Evolutionary conservation across 345 rosid genomes (phyloP).

Genomic region (Physaria fendleri): DNA sequence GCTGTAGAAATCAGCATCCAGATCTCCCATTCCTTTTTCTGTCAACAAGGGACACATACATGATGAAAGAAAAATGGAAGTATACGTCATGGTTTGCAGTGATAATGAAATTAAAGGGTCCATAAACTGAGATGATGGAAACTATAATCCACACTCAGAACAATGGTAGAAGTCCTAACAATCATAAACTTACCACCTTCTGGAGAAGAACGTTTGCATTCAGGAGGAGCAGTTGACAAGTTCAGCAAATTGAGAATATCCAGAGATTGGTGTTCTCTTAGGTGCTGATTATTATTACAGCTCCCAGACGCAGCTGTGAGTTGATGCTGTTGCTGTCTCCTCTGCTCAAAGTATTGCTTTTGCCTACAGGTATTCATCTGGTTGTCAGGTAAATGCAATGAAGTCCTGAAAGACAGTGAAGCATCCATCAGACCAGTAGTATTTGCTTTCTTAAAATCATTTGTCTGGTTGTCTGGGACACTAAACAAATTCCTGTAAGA

Average conservation of each 20-base stretch:
- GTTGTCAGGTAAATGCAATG: slow-evolving; percentile 22
- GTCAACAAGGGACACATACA: slow-evolving; percentile 19
- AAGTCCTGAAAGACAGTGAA: slow-evolving; percentile 25
- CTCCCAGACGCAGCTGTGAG: slow-evolving; percentile 32
- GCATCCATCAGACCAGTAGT: slow-evolving; percentile 27
- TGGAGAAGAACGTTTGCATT: slow-evolving; percentile 28
- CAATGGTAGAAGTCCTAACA: neutral
- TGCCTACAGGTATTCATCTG: slow-evolving; percentile 44
- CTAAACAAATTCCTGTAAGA: slow-evolving; percentile 23
- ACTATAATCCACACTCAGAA: neutral
- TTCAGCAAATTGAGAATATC: slow-evolving; percentile 62
- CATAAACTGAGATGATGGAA: slow-evolving; percentile 4
- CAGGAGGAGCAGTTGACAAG: slow-evolving; percentile 39
- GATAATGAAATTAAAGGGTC: neutral
- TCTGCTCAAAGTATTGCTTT: slow-evolving; percentile 84
- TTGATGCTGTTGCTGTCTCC: slow-evolving; percentile 51
- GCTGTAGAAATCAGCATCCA: slow-evolving; percentile 11
- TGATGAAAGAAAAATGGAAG: neutral
- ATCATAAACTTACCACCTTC: slow-evolving; percentile 32
- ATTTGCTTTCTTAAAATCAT: slow-evolving; percentile 20
- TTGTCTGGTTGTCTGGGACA: slow-evolving; percentile 22
- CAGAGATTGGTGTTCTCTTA: slow-evolving; percentile 50
- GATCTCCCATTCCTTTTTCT: slow-evolving; percentile 6
- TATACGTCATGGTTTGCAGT: neutral
- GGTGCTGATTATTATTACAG: slow-evolving; percentile 16